Base-by-base conservation (phyloP, 1,284 basidiomycete species). In the Golubevia sp. region DNA sequence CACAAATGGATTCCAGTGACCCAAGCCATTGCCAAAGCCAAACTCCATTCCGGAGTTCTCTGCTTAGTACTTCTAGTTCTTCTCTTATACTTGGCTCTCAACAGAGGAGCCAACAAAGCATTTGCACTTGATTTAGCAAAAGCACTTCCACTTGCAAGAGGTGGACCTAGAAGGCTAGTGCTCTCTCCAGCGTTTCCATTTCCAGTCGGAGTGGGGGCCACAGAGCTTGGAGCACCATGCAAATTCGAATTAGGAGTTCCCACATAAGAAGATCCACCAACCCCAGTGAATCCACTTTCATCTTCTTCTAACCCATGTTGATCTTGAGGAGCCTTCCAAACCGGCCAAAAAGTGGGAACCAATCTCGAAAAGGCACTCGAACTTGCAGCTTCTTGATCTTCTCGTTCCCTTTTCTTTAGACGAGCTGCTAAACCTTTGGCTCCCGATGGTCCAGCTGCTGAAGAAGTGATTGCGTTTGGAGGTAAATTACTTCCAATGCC, bases 1-100 rank as follows among this genome's bases (percentile, higher is more conserved):
- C 76, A 94, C 92, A 96, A 87, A 77, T 95, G 93, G 4, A 90
- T 74, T 21, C 87, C 84, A 1, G 91, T 89, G 6, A 91, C 86
- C 88, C 91, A 91, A 0, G 91, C 88, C 6, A 95, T 88, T 0
- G 88, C 85, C 23, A 92, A 85, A 0, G 92, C 93, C 21, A 91
- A 84, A 52, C 87, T 86, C 94, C 94, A 96, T 69, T 91, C 89
- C 18, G 86, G 84, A 23, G 88, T 90, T 83, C 70, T 79, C 53
- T 70, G 63, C 60, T 68, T 73, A 26, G 67, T 57, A 64, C 3
- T 60, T 52, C 5, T 56, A 53, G 0, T 61, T 54, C 3, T 54
- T 59, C 44, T 53, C 38, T 30, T 25, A 13, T 11, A 49, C 27
- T 7, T 58, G 53, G 44, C 44, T 86, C 86, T 38, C 61, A 61